Base-by-base conservation (phyloP, 768 basidiomycete species). In the Suillus fuscotomentosus region DNA sequence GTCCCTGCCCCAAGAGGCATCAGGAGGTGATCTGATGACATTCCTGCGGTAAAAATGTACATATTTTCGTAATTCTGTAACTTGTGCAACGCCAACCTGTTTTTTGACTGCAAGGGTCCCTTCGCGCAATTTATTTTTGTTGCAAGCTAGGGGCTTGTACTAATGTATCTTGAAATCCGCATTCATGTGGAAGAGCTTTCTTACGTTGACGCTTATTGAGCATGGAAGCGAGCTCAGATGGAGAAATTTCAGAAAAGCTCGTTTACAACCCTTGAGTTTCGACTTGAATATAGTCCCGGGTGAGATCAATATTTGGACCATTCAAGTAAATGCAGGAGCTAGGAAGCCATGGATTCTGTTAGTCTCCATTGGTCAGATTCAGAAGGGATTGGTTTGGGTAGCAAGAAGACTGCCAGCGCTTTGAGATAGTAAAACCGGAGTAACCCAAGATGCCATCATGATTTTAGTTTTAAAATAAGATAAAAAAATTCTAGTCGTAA, bases 1-100 rank as follows among this genome's bases (percentile, higher is more conserved):
- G 88, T 91, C 51, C 86, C 89, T 66, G 82, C 89, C 34, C 81
- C 85, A 62, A 84, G 92, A 67, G 92, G 92, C 62, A 95, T 95
- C 75, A 85, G 92, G 76, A 86, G 93, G 77, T 95, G 81, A 88
- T 51, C 31, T 42, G 50, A 17, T 56, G 22, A 42, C 13, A 13
- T 34, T 27, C 47, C 7, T 43, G 63, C 27, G 22, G 27, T 31
- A 67, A 67, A 69, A 63, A 34, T 36, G 56, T 56, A 50, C 63
- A 45, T 70, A 65, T 56, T 66, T 27, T 70, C 60, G 60, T 59
- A 59, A 59, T 59, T 54, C 41, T 59, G 57, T 59, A 59, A 31
- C 57, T 42, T 59, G 41, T 43, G 57, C 57, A 42, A 59, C 15
- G 17, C 24, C 36, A 27, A 24, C 42, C 38, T 42, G 17, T 59